These are phyloP conservation scores for Pseudogymnoascus sp. DNA, from an alignment of 2,329 filamentous ascomycete species.

Conservation along the genomic window DNA sequence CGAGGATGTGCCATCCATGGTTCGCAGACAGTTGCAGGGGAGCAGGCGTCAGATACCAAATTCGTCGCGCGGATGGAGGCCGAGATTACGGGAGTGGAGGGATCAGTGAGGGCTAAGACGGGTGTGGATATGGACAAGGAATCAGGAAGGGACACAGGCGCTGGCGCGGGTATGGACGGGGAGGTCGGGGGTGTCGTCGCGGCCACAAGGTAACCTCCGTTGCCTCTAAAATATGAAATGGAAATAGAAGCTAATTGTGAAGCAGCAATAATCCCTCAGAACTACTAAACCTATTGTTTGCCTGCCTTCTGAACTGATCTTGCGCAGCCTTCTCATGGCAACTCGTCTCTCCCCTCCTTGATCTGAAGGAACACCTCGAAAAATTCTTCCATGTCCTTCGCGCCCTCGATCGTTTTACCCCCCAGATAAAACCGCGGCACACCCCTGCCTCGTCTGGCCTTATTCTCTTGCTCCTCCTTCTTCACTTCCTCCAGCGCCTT, in stretches of 20 bases:
- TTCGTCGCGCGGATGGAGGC: too few species aligned
- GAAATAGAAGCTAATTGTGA: neutral
- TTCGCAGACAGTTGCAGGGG: too few species aligned
- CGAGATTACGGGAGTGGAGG: too few species aligned
- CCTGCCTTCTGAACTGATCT: conserved; percentile 68
- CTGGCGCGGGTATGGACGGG: too few species aligned
- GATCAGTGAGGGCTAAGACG: too few species aligned
- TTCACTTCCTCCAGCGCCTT: conserved; percentile 48
- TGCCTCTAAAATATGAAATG: too few species aligned
- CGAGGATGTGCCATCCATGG: too few species aligned
- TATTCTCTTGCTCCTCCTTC: conserved; percentile 44
- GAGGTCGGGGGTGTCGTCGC: too few species aligned
- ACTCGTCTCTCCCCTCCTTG: conserved; percentile 28
- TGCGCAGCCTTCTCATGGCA: conserved; percentile 55
- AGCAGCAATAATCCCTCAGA: conserved; percentile 50
- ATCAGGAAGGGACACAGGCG: too few species aligned
- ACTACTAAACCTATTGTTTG: conserved; percentile 55
- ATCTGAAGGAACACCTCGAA: conserved; percentile 14
- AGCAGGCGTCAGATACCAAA: too few species aligned
- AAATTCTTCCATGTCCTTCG: neutral
- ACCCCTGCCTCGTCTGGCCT: conserved; percentile 21
- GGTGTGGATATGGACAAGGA: too few species aligned
- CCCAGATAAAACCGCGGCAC: neutral
- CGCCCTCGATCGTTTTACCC: neutral
- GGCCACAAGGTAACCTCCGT: neutral